Conservation (phyloP, 805 yeast genomes). For the Wickerhamomyces xylosicus region DNA sequence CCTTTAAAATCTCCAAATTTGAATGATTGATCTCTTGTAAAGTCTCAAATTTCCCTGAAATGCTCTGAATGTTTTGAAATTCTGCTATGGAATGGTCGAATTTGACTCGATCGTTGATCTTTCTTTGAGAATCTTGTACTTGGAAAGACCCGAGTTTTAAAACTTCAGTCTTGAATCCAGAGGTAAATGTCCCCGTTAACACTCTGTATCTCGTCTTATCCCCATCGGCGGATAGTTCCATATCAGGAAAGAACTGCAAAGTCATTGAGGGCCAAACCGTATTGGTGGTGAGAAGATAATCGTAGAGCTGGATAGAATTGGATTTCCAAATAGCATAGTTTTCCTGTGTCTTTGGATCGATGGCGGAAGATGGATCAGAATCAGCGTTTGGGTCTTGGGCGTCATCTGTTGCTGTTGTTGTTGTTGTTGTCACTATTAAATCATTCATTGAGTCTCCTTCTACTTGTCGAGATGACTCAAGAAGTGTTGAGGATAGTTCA, state of each 20-base stretch:
- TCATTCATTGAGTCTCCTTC: too few relatives aligned
- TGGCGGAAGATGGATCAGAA: constrained; percentile 1
- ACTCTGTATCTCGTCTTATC: constrained; percentile 29
- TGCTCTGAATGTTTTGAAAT: constrained; percentile 21
- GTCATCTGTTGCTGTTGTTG: too few relatives aligned
- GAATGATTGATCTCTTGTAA: constrained; percentile 52
- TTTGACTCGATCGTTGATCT: constrained; percentile 19
- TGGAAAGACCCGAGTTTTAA: constrained; percentile 23
- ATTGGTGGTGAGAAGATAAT: constrained; percentile 58
- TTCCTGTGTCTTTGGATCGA: constrained; percentile 7
- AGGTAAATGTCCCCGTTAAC: constrained; percentile 54
- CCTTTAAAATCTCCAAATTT: constrained; percentile 62
- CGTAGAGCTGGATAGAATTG: constrained; percentile 68
- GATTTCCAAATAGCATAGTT: constrained; percentile 56
- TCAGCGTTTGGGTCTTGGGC: not conserved
- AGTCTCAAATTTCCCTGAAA: constrained; percentile 26
- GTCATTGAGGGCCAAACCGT: constrained; percentile 64
- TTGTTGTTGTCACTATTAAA: too few relatives aligned
- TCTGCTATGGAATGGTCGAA: constrained; percentile 26
- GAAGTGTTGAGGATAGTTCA: too few relatives aligned
- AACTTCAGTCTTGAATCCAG: constrained; percentile 46
- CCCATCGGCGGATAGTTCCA: constrained; percentile 13
- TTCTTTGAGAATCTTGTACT: constrained; percentile 16
- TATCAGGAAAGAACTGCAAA: constrained; percentile 55
- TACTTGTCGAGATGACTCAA: too few relatives aligned